Conservation (phyloP, 2,329 filamentous ascomycete species). For the Conoideocrella luteorostrata region DNA sequence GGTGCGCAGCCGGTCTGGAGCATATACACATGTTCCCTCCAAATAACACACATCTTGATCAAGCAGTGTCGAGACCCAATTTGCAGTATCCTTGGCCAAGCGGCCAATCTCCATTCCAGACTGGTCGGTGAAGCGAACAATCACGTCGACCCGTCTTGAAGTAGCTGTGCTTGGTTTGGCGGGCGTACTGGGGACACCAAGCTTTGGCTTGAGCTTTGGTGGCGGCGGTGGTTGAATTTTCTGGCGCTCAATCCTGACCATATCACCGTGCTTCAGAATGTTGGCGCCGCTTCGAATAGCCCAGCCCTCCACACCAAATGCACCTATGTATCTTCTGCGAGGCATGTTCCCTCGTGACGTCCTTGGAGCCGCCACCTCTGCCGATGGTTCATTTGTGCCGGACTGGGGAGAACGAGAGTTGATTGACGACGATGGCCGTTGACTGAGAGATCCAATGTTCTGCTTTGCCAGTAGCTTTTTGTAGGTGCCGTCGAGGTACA, state of each 20-base stretch:
- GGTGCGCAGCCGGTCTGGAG: slow-evolving; percentile 74
- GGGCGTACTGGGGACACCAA: slow-evolving; percentile 26
- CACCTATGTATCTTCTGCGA: slow-evolving; percentile 68
- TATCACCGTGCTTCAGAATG: slow-evolving; percentile 73
- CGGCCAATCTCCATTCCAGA: slow-evolving; percentile 79
- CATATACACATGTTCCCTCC: slow-evolving; percentile 82
- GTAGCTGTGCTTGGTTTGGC: slow-evolving; percentile 38
- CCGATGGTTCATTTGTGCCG: too few species aligned
- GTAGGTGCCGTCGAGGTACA: slow-evolving; percentile 66
- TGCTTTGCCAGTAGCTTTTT: slow-evolving; percentile 35
- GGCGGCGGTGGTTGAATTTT: slow-evolving; percentile 58
- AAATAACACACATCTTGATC: slow-evolving; percentile 87
- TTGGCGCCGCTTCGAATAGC: slow-evolving; percentile 74
- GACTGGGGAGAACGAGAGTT: slow-evolving; percentile 8
- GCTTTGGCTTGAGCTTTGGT: slow-evolving; percentile 37
- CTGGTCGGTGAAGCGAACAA: slow-evolving; percentile 83
- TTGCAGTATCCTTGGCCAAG: slow-evolving; percentile 76
- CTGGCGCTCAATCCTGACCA: slow-evolving; percentile 80
- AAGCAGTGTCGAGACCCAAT: slow-evolving; percentile 87
- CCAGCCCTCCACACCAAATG: slow-evolving; percentile 89
- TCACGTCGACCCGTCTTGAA: slow-evolving; percentile 68
- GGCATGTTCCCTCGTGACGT: slow-evolving; percentile 24
- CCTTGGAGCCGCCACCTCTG: slow-evolving; percentile 2
- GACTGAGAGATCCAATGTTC: neutral
- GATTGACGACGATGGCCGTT: neutral